Evolutionary conservation across 768 basidiomycete genomes (phyloP), one percentile per base, ranked within the genome.

Genomic region (Royoungia palumana): DNA sequence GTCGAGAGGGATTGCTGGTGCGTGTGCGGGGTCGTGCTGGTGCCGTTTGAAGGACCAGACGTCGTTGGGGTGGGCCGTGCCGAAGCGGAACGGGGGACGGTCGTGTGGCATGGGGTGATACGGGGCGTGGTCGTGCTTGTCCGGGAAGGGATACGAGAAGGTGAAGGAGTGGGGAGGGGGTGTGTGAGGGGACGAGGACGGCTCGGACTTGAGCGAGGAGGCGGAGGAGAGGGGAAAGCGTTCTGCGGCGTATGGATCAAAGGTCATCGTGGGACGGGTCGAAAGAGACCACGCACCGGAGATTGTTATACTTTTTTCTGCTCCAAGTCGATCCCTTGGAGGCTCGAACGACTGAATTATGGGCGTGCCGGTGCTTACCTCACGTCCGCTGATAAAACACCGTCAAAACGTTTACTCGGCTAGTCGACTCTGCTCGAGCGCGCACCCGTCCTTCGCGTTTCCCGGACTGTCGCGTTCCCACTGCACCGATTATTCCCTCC

Each of bases 181-280:
- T 28, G 48, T 52, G 39, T 56, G 55, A 1, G 60, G 56, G 0
- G 65, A 50, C 4, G 64, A 55, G 25, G 62, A 59, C 1, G 55
- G 47, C 46, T 67, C 66, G 8, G 67, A 67, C 50, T 67, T 67
- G 17, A 67, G 59, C 14, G 66, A 61, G 16, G 44, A 44, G 1
- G 63, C 21, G 21, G 60, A 46, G 19, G 53, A 30, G 6, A 28
- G 27, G 5, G 24, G 2, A 12, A 50, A 40, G 7, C 39, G 37
- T 28, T 28, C 28, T 10, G 4, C 13, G 11, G 24, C 11, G 41
- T 57, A 66, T 16, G 52, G 48, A 44, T 58, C 63, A 41, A 62
- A 56, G 19, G 60, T 58, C 63, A 64, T 60, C 21, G 28, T 48
- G 47, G 38, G 30, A 49, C 22, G 28, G 34, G 16, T 38, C 1